Percentiles rank a stretch among this genome's conserved stretches.
Conservation (phyloP, 176 grass and related monocot species). For the Guadua angustifolia region DNA sequence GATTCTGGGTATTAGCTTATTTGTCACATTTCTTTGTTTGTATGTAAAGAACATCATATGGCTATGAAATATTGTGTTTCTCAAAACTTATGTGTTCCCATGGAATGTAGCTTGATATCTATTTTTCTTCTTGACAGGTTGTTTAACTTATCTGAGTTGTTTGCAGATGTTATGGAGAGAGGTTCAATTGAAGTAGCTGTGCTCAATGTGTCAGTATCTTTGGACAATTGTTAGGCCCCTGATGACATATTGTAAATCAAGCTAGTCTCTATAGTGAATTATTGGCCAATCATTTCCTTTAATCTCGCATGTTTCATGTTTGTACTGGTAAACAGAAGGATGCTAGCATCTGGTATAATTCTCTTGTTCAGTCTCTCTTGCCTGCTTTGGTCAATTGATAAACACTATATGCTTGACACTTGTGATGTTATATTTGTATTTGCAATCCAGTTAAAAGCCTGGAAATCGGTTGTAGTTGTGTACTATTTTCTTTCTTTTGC, state of each 20-base stretch:
- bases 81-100: neutral
- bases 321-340: conserved; percentile 33
- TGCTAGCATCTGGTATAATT: conserved; percentile 13
- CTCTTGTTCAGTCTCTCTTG: neutral
- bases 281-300: conserved; percentile 21
- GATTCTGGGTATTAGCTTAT: neutral
- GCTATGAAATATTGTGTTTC: conserved; percentile 4
- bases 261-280: neutral
- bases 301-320: conserved; percentile 23
- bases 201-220: conserved; percentile 11
- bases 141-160: neutral
- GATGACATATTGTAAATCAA: conserved; percentile 42
- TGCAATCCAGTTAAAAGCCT: conserved; percentile 8
- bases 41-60: neutral
- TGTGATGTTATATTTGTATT: conserved; percentile 25
- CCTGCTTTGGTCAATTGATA: conserved; percentile 9
- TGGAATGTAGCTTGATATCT: conserved; percentile 32
- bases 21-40: neutral
- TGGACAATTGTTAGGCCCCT: conserved; percentile 19
- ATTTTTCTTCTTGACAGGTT: conserved; percentile 43
- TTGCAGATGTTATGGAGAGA: conserved; percentile 5
- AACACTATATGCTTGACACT: neutral
- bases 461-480: neutral
- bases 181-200: neutral
- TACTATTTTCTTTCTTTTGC: neutral